Evolutionary conservation across 129 eudicot species (phyloP).

Genomic region (Flaveria robusta): DNA sequence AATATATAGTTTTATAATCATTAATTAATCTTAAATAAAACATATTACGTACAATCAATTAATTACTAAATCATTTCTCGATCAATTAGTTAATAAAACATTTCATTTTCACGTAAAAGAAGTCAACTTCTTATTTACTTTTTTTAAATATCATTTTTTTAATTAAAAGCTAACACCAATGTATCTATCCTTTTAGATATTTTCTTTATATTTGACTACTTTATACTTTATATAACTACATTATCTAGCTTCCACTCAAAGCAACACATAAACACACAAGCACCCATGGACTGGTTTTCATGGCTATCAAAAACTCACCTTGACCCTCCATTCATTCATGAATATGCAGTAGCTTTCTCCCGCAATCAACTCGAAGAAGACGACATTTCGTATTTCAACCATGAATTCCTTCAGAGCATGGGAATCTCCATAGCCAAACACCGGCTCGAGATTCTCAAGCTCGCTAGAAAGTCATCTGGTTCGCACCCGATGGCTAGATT

Average conservation of each 20-base stretch:
- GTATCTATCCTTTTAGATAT: constrained; percentile 3
- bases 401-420: constrained; percentile 92
- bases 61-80: not conserved
- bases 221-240: constrained; percentile 29
- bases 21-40: not conserved
- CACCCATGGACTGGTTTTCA: constrained; percentile 74
- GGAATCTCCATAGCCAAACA: constrained; percentile 89
- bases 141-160: not conserved
- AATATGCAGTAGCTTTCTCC: constrained; percentile 63
- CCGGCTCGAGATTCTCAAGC: constrained; percentile 82
- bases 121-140: not conserved
- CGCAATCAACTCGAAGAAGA: constrained; percentile 80
- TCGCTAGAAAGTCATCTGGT: constrained; percentile 39
- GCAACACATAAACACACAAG: constrained; percentile 19
- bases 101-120: not conserved
- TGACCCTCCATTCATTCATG: constrained; percentile 64
- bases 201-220: not conserved
- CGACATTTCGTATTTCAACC: constrained; percentile 71
- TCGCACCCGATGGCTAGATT: constrained; percentile 50
- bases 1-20: not conserved
- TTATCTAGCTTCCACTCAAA: constrained; percentile 33
- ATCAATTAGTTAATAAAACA: not conserved
- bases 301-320: constrained; percentile 88
- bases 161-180: not conserved
- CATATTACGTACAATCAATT: not conserved